These are phyloP conservation scores for Butyriboletus loyo DNA, from an alignment of 768 basidiomycete genomes.

Conservation along the genomic window DNA sequence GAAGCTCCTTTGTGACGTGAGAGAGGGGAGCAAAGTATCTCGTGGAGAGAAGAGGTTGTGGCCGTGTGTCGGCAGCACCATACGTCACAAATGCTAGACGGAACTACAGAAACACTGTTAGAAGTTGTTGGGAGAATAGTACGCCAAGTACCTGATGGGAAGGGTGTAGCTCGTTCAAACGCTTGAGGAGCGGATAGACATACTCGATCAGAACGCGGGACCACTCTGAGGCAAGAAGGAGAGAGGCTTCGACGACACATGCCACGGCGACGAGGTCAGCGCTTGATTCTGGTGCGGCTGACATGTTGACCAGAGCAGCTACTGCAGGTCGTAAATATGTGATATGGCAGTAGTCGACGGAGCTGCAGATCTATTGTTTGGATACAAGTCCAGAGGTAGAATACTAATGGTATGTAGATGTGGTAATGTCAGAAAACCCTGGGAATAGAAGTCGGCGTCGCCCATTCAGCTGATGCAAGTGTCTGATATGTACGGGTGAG, in stretches of 20 bases:
- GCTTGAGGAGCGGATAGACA: constrained; percentile 48
- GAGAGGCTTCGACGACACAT: constrained; percentile 61
- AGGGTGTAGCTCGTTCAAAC: constrained; percentile 44
- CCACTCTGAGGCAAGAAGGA: constrained; percentile 55
- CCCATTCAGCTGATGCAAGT: neutral
- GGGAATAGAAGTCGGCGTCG: neutral
- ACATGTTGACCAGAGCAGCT: constrained; percentile 12
- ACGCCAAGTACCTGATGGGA: constrained; percentile 34
- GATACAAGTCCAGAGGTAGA: constrained; percentile 8
- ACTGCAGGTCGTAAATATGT: neutral
- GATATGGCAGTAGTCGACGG: neutral
- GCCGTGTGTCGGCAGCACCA: constrained; percentile 53
- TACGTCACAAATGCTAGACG: constrained; percentile 60
- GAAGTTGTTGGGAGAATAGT: neutral
- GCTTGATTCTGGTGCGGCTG: constrained; percentile 12
- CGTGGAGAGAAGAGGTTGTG: constrained; percentile 54
- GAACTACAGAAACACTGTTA: constrained; percentile 26
- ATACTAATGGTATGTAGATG: constrained; percentile 18
- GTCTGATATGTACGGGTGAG: constrained; percentile 7
- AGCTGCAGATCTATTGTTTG: constrained; percentile 4
- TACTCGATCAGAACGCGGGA: constrained; percentile 43
- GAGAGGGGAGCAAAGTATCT: constrained; percentile 51
- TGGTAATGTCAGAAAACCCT: constrained; percentile 4
- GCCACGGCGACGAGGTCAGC: constrained; percentile 46
- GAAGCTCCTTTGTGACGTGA: constrained; percentile 43